Base-by-base conservation (phyloP, 345 rosid species). In the Eucalyptus curtisii region DNA sequence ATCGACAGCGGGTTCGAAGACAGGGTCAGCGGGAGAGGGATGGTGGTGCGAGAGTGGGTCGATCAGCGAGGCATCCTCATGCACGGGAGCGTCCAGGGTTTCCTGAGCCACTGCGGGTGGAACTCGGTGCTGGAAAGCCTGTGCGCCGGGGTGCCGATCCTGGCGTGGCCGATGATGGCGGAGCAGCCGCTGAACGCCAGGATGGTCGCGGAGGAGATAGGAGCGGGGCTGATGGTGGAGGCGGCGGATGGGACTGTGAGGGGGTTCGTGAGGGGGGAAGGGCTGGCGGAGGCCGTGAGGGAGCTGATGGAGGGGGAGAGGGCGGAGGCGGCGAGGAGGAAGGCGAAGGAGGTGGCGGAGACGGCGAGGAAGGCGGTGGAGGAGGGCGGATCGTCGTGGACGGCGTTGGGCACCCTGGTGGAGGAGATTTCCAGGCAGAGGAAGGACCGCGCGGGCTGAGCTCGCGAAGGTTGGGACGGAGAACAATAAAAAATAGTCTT, bases 71-170 rank as follows among this genome's bases (percentile, higher is more conserved):
- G 93, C 89, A 94, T 96, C 55, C 48, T 97, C 27, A 57, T 30
- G 86, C 99, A 97, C 92, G 89, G 45, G 16, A 92, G 95, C 49
- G 91, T 97, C 15, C 40, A 90, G 91, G 99, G 99, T 40, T 95
- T 95, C 59, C 57, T 96, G 87, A 96, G 97, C 53, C 99, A 97
- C 55, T 97, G 99, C 49, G 99, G 98, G 12, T 96, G 98, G 99
- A 97, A 96, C 87, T 97, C 99, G 8, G 92, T 91, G 2, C 68
- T 93, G 87, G 99, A 97, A 89, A 94, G 97, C 90, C 90, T 97
- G 88, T 92, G 96, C 45, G 93, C 93, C 3, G 97, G 94, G 5
- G 95, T 96, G n/a, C 99, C 97, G 3, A 92, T 97, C 37, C 91
- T 97, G 14, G 97, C 95, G 31, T 95, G 97, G 98, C 96, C 98